phyloP scores from a whole-genome alignment of 2,329 filamentous ascomycete species.

The Monilinia aucupariae region DNA sequence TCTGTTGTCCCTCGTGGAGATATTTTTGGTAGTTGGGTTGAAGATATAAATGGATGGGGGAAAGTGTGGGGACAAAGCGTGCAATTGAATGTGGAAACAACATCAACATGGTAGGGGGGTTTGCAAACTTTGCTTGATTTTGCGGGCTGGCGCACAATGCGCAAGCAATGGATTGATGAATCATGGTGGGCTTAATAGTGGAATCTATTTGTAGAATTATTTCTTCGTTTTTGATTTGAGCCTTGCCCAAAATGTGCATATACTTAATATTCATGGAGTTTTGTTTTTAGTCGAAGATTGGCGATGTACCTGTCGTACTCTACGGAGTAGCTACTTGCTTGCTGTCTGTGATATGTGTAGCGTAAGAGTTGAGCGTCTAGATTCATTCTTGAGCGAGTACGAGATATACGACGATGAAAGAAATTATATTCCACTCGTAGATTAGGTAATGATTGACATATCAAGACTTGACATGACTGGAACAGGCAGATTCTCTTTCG shows the following conservation, averaged over 20 bases:
- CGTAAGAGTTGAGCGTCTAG: no score
- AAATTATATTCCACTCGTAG: no score
- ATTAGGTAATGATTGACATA: no score
- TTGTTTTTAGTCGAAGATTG: background rate
- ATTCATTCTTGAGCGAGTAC: no score
- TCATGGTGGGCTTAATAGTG: constrained; percentile 33
- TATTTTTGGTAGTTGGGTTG: constrained; percentile 17
- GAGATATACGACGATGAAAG: no score
- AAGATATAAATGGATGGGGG: constrained; percentile 25
- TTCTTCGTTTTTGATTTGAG: background rate
- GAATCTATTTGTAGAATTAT: constrained; percentile 28
- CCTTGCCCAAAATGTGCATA: constrained; percentile 5
- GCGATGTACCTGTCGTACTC: background rate
- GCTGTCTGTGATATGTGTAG: no score
- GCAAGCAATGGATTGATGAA: constrained; percentile 25
- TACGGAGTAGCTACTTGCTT: no score
- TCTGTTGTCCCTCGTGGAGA: constrained; percentile 30
- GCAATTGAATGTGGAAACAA: constrained; percentile 19
- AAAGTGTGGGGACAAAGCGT: constrained; percentile 13
- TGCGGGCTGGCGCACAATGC: constrained; percentile 24
- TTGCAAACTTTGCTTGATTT: constrained; percentile 24
- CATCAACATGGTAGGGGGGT: constrained; percentile 11
- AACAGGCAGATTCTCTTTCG: no score
- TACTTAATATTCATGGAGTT: constrained; percentile 8
- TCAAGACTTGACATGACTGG: no score